phyloP scores from a whole-genome alignment of 768 basidiomycete genomes.

The Suillus paluster region DNA sequence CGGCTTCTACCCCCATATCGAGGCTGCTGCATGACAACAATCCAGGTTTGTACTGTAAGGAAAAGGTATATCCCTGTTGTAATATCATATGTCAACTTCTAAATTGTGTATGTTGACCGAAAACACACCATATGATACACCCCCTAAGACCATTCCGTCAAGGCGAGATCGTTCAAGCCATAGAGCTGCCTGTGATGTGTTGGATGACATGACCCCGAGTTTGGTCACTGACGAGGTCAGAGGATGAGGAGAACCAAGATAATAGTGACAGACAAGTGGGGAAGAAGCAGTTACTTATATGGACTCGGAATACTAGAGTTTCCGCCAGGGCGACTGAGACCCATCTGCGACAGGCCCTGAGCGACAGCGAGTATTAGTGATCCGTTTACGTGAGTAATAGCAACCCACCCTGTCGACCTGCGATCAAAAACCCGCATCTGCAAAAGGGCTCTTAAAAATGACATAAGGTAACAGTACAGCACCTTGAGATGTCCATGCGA shows the following conservation, averaged over 20 bases:
- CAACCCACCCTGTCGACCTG: too few relatives aligned
- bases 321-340: too few relatives aligned
- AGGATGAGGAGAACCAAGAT: background rate
- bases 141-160: constrained; percentile 22
- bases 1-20: background rate
- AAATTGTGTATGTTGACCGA: background rate
- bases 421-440: too few relatives aligned
- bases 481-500: too few relatives aligned
- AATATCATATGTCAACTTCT: background rate
- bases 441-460: too few relatives aligned
- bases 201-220: constrained; percentile 20
- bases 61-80: constrained; percentile 17
- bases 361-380: too few relatives aligned
- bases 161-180: constrained; percentile 33
- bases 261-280: background rate
- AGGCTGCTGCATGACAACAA: background rate
- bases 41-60: background rate
- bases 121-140: constrained; percentile 26
- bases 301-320: too few relatives aligned
- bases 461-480: too few relatives aligned
- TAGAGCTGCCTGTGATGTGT: constrained; percentile 21
- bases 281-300: too few relatives aligned
- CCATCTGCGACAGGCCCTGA: too few relatives aligned
- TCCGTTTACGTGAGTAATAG: too few relatives aligned
- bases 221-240: background rate